Conservation (phyloP, 805 yeast genomes). For the Kazachstania viticola region DNA sequence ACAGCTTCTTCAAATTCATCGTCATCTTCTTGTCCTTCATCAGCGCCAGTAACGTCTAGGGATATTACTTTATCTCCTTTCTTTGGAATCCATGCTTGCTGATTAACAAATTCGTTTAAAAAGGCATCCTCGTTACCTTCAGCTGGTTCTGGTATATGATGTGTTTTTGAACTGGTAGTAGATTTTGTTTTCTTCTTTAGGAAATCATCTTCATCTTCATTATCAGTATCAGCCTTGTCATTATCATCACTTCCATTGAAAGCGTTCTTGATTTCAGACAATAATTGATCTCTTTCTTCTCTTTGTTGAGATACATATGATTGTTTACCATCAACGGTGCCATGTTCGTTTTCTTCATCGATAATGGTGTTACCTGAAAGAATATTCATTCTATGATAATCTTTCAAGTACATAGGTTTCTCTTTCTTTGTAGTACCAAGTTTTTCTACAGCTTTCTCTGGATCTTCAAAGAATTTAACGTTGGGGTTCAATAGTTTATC, state of each 20-base stretch:
- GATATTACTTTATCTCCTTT: slow-evolving; percentile 46
- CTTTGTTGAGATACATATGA: slow-evolving; percentile 67
- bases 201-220: slow-evolving; percentile 35
- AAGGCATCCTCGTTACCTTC: slow-evolving; percentile 53
- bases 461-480: slow-evolving; percentile 62
- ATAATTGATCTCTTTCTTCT: slow-evolving; percentile 62
- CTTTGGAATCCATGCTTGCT: slow-evolving; percentile 84
- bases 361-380: slow-evolving; percentile 52
- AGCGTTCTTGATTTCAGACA: slow-evolving; percentile 66
- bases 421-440: slow-evolving; percentile 29
- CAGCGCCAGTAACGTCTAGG: slow-evolving; percentile 31
- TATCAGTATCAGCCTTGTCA: slow-evolving; percentile 31
- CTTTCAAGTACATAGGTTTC: slow-evolving; percentile 81
- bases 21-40: slow-evolving; percentile 50
- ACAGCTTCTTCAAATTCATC: slow-evolving; percentile 88
- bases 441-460: slow-evolving; percentile 32
- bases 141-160: slow-evolving; percentile 51
- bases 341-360: slow-evolving; percentile 44
- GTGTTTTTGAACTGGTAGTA: slow-evolving; percentile 23
- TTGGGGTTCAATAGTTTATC: slow-evolving; percentile 49
- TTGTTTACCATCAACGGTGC: slow-evolving; percentile 30
- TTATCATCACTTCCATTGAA: slow-evolving; percentile 38
- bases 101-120: slow-evolving; percentile 56
- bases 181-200: slow-evolving; percentile 43
- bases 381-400: slow-evolving; percentile 78